A percentile compares a stretch with the other conserved stretches of the same genome.
These are phyloP conservation scores for Thamnidium elegans DNA, from an alignment of 192 early-diverging fungal genomes.

Conservation along the genomic window DNA sequence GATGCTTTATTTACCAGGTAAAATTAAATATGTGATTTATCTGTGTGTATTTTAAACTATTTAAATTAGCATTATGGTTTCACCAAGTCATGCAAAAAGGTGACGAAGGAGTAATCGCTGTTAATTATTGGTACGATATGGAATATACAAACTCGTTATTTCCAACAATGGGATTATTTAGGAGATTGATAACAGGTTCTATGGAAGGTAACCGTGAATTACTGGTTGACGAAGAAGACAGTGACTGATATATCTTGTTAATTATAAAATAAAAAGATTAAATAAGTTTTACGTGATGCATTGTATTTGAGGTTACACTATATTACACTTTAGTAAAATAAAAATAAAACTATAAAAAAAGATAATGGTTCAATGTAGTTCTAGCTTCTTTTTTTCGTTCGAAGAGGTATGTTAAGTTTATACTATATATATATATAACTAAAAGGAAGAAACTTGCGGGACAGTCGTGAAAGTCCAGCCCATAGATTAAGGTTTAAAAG, in stretches of 20 bases:
- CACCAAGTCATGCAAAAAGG: slow-evolving; percentile 52
- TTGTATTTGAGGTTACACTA: too few species aligned
- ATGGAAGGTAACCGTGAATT: slow-evolving; percentile 9
- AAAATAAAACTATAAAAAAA: too few species aligned
- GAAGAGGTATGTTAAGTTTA: too few species aligned
- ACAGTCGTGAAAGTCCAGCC: too few species aligned
- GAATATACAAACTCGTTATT: slow-evolving; percentile 30
- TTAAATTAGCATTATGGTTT: slow-evolving; percentile 44
- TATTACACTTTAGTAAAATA: too few species aligned
- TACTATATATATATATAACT: too few species aligned
- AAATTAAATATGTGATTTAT: neutral
- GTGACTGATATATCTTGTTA: neutral
- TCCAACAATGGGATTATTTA: slow-evolving; percentile 27
- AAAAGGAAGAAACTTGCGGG: too few species aligned
- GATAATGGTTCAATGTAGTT: too few species aligned
- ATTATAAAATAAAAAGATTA: too few species aligned
- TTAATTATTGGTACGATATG: slow-evolving; percentile 59
- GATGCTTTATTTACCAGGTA: slow-evolving; percentile 52
- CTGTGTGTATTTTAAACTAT: neutral
- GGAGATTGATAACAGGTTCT: slow-evolving; percentile 21
- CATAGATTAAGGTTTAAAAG: too few species aligned
- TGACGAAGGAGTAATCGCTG: slow-evolving; percentile 49
- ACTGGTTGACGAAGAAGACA: slow-evolving; percentile 5
- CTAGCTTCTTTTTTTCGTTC: too few species aligned
- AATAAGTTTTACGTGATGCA: too few species aligned